Percentiles rank a stretch among this genome's conserved stretches.
phyloP scores from a whole-genome alignment of 768 basidiomycete species.

The Candolleomyces efflorescens region DNA sequence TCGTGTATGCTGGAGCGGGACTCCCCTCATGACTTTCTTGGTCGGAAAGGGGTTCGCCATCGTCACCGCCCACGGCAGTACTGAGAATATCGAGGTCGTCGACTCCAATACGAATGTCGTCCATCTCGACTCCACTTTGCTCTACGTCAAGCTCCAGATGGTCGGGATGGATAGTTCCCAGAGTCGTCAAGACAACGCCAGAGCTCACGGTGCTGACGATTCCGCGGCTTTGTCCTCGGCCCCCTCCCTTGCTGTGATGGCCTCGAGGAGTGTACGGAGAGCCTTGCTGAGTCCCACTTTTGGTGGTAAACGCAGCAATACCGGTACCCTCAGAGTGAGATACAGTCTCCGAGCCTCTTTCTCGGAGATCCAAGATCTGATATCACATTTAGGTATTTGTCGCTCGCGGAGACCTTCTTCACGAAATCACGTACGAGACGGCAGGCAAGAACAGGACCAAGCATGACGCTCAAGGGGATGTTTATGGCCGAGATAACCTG shows the following conservation, averaged over 20 bases:
- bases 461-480: constrained; percentile 82
- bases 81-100: constrained; percentile 51
- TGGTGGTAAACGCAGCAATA: constrained; percentile 62
- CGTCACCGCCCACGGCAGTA: constrained; percentile 48
- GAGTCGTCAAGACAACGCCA: constrained; percentile 58
- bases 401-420: neutral
- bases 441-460: constrained; percentile 75
- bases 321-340: constrained; percentile 72
- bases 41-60: constrained; percentile 47
- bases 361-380: constrained; percentile 77
- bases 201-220: constrained; percentile 53
- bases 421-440: constrained; percentile 48
- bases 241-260: constrained; percentile 33
- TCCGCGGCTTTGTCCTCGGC: constrained; percentile 41
- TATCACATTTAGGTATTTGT: neutral
- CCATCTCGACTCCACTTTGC: constrained; percentile 52
- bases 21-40: constrained; percentile 36
- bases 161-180: constrained; percentile 55
- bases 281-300: constrained; percentile 50
- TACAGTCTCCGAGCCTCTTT: constrained; percentile 77
- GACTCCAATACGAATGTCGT: constrained; percentile 51
- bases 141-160: constrained; percentile 45
- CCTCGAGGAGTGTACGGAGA: constrained; percentile 52
- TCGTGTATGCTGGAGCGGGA: constrained; percentile 53
- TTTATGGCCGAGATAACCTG: constrained; percentile 82